Base-by-base conservation (phyloP, 163 green algal genomes). In the Prototheca wickerhamii region DNA sequence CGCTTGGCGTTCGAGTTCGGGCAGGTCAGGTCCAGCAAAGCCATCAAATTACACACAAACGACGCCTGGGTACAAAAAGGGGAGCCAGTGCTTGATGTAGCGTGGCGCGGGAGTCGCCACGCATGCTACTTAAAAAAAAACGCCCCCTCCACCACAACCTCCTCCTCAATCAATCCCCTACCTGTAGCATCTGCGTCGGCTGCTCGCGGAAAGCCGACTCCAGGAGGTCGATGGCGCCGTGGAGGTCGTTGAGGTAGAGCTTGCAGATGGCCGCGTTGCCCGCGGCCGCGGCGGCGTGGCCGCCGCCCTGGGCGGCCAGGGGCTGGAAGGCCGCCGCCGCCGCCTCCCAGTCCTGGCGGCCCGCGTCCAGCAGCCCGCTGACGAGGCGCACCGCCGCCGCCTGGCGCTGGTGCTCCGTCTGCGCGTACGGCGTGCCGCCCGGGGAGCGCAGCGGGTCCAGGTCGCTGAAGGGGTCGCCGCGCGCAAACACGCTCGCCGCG, bases 171-270 rank as follows among this genome's bases (percentile, higher is more conserved):
- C 46, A 54, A 21, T 8, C 23, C 15, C 46, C 12, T 25, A 28
- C 46, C 32, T 49, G 30, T 4, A 61, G 55, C 31, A 26, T 29
- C 0, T 5, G 4, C 31, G 31, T 21, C 4, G 31, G 31, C 5
- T 8, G 4, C 18, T 15, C 55, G 4, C 49, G 20, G 55, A 44
- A 28, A 30, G 15, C 55, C 15, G 31, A 30, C 32, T 44, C 55
- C 31, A 49, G 32, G 4, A 58, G 62, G 49, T 44, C 42, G 34
- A 67, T 57, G 58, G 49, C 69, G 2, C 49, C 57, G 3, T 20
- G 4, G n/a, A 70, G 37, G 2, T 67, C 54, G 63, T 58, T 58
- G 31, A 33, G 37, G 33, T 68, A 70, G 46, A 75, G 51, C 34
- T 58, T 50, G 43, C 65, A 69, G n/a, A 71, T 5, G 0, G 63